Base-by-base conservation (phyloP, 2,329 filamentous ascomycete species). In the Dactylellina parvicollis region DNA sequence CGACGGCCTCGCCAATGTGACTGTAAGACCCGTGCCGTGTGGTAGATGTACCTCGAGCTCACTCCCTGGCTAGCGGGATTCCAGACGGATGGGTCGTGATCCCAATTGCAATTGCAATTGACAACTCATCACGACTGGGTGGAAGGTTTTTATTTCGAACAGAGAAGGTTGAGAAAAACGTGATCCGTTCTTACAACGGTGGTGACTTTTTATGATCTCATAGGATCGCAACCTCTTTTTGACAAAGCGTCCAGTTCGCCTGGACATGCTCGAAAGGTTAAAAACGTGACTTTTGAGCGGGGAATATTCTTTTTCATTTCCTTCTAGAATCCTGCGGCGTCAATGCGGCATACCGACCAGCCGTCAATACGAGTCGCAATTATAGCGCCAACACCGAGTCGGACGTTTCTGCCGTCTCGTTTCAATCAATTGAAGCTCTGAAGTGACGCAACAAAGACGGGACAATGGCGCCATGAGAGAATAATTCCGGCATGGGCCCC, bases 371-470 rank as follows among this genome's bases (percentile, higher is more conserved):
- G 10, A 14, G 34, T n/a, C 12, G 12, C 34, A 38, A 38, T 38
- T 38, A 9, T 14, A 38, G 10, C 34, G 34, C 22, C n/a, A 44
- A 44, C n/a, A 40, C 10, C 16, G 40, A 44, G 9, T 40, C n/a
- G 7, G 36, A 16, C 7, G 5, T 8, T 40, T 40, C 4, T 32
- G 30, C 34, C 34, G 34, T 22, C 16, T 10, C 4, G 2, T 16
- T 20, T 22, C 12, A 18, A 44, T 44, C 20, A 12, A 44, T 44
- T 20, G 16, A 44, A 20, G n/a, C 16, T 22, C 9, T 18, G 8
- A 5, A 9, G 52, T 59, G 55, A 46, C 55, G 55, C 40, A 46
- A 56, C 9, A 42, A 59, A 36, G 26, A 34, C 55, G 55, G 55
- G 34, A 46, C 8, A 59, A 46, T 59, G 42, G 55, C 55, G 55